Evolutionary conservation across 2,329 filamentous ascomycete genomes (phyloP), one percentile per base, ranked within the genome.

Genomic region (Arthroderma sp.): DNA sequence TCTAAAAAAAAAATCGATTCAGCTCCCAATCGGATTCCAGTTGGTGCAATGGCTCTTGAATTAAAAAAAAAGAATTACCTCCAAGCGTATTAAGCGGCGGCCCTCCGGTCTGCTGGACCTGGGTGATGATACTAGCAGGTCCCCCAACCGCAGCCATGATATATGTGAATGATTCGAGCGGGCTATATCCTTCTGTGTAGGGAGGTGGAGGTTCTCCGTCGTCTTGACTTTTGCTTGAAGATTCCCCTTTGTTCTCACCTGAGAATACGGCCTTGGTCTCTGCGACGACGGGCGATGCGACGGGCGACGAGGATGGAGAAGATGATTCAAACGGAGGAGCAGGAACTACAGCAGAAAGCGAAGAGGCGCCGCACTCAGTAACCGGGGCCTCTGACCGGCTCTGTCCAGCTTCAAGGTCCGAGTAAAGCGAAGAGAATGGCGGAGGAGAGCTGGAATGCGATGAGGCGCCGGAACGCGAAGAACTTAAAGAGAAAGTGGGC

Each of bases 71-170:
- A n/a, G 9, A 11, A 9, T 38, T 69, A 87, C 85, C 85, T 77
- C 85, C 86, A 49, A 96, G 73, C 45, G 85, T 83, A 65, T 91
- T 94, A 55, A 95, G 79, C 33, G 88, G 84, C 57, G 87, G 84
- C 22, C 76, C 74, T 42, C 83, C 88, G 53, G 83, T 83, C 68
- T 98, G 91, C 63, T 94, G 88, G 57, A 98, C 91, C 71, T 98
- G 91, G 67, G 91, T 98, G 70, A 98, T 94, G 62, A 98, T 94
- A 77, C 91, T 96, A 71, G 88, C 83, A 57, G 88, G 85, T 70
- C 88, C 89, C 74, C 89, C 89, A 68, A 89, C 88, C 64, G 87
- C 85, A 68, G 91, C 88, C 91, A 98, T 98, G 63, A 94, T 78
- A 77, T 93, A 98, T 57, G 83, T 81, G 61, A 98, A 98, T 47